Conservation (phyloP, 106 monocot species). For the Amphibolis antarctica region DNA sequence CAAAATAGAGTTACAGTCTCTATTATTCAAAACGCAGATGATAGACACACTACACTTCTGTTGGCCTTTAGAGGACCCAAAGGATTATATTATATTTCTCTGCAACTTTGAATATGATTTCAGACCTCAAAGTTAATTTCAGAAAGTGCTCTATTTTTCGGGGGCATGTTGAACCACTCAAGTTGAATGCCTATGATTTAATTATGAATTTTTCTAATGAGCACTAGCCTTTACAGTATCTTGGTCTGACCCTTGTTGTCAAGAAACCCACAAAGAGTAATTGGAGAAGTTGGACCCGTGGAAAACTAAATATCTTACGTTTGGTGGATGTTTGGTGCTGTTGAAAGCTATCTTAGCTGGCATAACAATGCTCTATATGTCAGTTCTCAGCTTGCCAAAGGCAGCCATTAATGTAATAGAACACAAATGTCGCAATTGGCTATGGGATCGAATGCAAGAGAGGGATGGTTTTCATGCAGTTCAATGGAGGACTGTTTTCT, state of each 20-base stretch:
- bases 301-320: background rate
- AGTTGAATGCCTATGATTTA: background rate
- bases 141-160: background rate
- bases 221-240: background rate
- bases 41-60: background rate
- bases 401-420: background rate
- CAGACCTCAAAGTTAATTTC: background rate
- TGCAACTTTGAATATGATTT: background rate
- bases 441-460: background rate
- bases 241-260: too few relatives aligned
- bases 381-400: background rate
- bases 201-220: background rate
- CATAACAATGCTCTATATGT: background rate
- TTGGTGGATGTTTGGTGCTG: background rate
- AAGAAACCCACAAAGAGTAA: too few relatives aligned
- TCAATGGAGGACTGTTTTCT: too few relatives aligned
- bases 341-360: background rate
- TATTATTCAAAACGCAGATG: background rate
- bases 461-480: too few relatives aligned
- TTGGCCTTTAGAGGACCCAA: background rate
- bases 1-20: background rate
- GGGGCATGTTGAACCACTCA: background rate
- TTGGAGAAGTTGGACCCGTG: background rate
- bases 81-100: background rate
- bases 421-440: background rate